Evolutionary conservation across 192 early-diverging fungal genomes (phyloP).

Genomic region (Phlyctochytrium planicorne): DNA sequence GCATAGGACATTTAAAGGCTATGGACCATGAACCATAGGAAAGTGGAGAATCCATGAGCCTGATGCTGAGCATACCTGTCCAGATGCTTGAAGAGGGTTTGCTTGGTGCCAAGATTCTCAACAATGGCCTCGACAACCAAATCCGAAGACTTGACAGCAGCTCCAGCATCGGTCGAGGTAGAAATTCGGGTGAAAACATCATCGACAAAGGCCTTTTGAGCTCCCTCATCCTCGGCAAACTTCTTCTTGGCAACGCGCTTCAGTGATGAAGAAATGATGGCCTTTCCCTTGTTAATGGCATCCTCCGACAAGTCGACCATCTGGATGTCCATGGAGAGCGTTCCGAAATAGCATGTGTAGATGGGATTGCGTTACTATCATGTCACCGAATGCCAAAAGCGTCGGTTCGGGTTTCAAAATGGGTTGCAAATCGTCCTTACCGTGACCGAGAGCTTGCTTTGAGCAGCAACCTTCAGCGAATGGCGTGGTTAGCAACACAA

Average conservation of each 20-base stretch:
- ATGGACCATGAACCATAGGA: background rate
- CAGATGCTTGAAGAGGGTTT: constrained; percentile 70
- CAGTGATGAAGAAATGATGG: constrained; percentile 83
- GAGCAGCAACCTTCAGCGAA: constrained; percentile 84
- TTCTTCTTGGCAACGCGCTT: constrained; percentile 88
- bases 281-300: constrained; percentile 72
- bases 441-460: constrained; percentile 75
- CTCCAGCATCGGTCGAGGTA: constrained; percentile 61
- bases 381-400: no score
- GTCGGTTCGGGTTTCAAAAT: no score
- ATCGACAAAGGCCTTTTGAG: constrained; percentile 60
- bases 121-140: constrained; percentile 96
- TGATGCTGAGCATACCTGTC: constrained; percentile 1
- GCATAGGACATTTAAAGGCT: no score
- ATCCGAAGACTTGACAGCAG: constrained; percentile 65
- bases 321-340: background rate
- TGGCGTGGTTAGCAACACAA: no score
- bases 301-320: constrained; percentile 80
- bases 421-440: constrained; percentile 1
- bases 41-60: background rate
- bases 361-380: no score
- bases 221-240: constrained; percentile 66
- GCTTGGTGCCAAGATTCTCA: constrained; percentile 89
- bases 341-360: background rate
- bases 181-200: constrained; percentile 66